Evolutionary conservation across 2,329 filamentous ascomycete genomes (phyloP).

Genomic region (Hymenoscyphus infarciens): DNA sequence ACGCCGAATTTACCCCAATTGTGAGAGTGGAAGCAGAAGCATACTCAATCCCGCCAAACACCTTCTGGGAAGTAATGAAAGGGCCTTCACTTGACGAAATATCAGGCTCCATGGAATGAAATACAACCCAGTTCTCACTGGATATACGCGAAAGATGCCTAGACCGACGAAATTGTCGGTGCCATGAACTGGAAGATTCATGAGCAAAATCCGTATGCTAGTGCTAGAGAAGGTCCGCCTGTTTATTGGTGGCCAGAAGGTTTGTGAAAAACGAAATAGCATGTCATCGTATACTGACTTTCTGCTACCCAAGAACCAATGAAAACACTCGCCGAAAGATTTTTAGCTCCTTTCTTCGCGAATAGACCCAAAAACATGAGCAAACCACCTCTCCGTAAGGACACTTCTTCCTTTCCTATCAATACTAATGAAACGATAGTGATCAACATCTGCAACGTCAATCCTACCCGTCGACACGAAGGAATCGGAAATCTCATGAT

Average conservation of each 20-base stretch:
- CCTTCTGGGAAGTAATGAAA: slow-evolving; percentile 14
- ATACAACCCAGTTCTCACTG: neutral
- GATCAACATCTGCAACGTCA: slow-evolving; percentile 1
- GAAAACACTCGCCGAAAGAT: neutral
- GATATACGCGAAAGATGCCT: neutral
- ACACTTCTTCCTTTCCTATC: neutral
- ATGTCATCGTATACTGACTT: neutral
- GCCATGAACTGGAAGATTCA: neutral
- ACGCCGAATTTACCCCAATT: neutral
- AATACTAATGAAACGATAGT: neutral
- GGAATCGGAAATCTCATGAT: slow-evolving; percentile 5
- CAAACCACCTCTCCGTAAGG: slow-evolving; percentile 1
- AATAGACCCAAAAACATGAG: neutral
- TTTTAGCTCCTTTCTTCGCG: neutral
- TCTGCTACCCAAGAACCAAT: neutral
- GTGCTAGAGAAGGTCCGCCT: no score
- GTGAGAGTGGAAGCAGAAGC: neutral
- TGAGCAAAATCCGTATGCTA: neutral
- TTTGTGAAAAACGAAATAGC: neutral
- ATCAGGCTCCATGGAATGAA: slow-evolving; percentile 7
- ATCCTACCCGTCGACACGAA: neutral
- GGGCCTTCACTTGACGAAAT: slow-evolving; percentile 8
- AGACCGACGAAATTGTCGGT: neutral
- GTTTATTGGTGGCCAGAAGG: neutral
- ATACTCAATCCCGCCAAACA: slow-evolving; percentile 10